Base-by-base conservation (phyloP, 345 rosid genomes). In the Euphorbia tirucalli region DNA sequence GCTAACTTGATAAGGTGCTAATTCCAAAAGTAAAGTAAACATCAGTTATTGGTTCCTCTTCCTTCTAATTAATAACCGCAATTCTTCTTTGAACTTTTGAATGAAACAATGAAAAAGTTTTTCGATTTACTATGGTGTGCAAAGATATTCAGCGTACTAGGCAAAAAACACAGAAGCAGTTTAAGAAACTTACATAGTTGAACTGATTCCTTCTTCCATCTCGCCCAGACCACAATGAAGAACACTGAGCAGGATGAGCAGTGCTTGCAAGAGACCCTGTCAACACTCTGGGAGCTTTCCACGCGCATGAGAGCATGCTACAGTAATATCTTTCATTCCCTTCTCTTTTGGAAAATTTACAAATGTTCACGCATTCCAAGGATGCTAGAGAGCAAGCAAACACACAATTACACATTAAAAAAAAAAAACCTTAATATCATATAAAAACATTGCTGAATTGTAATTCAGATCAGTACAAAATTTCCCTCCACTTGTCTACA, bases 211-310 rank as follows among this genome's bases (percentile, higher is more conserved):
- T 83, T 80, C 90, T 84, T 54, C 90, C 83, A 30, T 49, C 77
- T 70, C 76, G 85, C 39, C 63, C 63, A 49, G 68, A 71, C 24
- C 73, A 60, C 50, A 71, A 83, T 15, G 89, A 78, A 1, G 85
- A 84, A 82, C 78, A 86, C 48, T 78, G 83, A 44, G 81, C 71
- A 66, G 87, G 82, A 79, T 88, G 90, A 0, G 96, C 85, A 28
- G 99, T 92, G 85, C 81, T 88, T 4, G 97, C 93, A 41, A 92
- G 90, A 79, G 87, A 90, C 30, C 99, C 96, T 28, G 97, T 88
- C 84, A 95, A 78, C 50, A 83, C 91, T 77, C 97, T 87, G 5
- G 97, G 97, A 69, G 93, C 91, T 82, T 88, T 92, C 93, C 90
- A 89, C 58, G 97, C 93, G 75, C 97, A 92, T 0, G 96, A 92